Conservation (phyloP, 352 stramenopile species). For the Phytophthora litchii region DNA sequence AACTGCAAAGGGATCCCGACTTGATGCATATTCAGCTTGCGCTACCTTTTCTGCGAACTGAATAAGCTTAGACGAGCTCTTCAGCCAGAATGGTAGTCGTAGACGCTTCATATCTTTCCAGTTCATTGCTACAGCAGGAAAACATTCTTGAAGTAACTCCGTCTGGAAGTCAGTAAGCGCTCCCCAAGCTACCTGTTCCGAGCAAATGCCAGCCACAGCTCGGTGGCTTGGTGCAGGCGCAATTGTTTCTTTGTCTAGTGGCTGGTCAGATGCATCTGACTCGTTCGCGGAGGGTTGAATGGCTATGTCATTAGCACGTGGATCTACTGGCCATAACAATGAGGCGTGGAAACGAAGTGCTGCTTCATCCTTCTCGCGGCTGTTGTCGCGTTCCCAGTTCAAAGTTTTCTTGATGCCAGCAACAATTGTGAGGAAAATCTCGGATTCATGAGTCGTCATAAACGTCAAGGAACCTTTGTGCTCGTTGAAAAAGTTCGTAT, state of each 20-base stretch:
- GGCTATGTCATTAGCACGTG: neutral
- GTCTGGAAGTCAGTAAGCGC: constrained; percentile 68
- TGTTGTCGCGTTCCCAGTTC: constrained; percentile 64
- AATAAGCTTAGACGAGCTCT: constrained; percentile 54
- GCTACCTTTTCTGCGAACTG: constrained; percentile 76
- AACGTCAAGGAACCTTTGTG: constrained; percentile 65
- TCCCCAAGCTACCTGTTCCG: constrained; percentile 80
- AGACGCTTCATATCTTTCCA: constrained; percentile 72
- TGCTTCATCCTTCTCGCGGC: constrained; percentile 69
- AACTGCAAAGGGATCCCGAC: constrained; percentile 82
- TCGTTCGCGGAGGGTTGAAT: neutral
- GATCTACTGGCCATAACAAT: constrained; percentile 63
- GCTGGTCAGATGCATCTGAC: constrained; percentile 2
- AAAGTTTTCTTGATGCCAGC: constrained; percentile 55
- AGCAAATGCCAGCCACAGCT: constrained; percentile 57
- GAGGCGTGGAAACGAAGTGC: constrained; percentile 74
- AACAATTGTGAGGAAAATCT: constrained; percentile 62
- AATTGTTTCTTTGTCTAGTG: constrained; percentile 7
- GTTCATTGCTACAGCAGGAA: constrained; percentile 49
- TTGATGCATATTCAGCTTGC: constrained; percentile 76
- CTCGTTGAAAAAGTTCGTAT: constrained; percentile 59
- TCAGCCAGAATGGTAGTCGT: constrained; percentile 81
- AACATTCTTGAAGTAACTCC: constrained; percentile 79
- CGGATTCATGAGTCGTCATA: constrained; percentile 39
- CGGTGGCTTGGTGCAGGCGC: neutral